phyloP scores from a whole-genome alignment of 768 basidiomycete genomes.

The Termitomyces sp. region DNA sequence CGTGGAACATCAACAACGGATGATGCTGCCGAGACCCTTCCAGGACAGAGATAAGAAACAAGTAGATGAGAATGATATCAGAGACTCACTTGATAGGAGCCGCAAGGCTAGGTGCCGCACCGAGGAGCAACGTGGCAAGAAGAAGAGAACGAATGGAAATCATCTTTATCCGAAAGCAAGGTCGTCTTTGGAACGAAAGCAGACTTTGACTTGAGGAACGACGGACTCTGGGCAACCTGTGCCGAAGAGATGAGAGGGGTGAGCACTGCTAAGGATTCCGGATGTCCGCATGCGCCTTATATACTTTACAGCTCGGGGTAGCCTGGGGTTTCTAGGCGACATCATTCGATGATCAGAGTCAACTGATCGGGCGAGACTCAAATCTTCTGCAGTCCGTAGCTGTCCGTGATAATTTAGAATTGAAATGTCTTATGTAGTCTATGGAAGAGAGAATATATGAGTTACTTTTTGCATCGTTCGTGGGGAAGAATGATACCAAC shows the following conservation, averaged over 20 bases:
- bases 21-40: conserved; percentile 22
- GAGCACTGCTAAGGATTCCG: conserved; percentile 38
- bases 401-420: neutral
- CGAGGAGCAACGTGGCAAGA: conserved; percentile 33
- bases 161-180: conserved; percentile 29
- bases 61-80: neutral
- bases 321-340: conserved; percentile 21
- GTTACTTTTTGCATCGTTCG: neutral
- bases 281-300: conserved; percentile 20
- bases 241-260: conserved; percentile 33
- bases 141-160: conserved; percentile 33
- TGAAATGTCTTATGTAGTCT: neutral
- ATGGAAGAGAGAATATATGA: neutral
- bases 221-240: conserved; percentile 42
- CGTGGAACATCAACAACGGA: conserved; percentile 20
- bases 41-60: neutral
- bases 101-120: conserved; percentile 28
- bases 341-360: conserved; percentile 17
- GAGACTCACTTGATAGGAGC: conserved; percentile 31
- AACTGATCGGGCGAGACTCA: conserved; percentile 2
- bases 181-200: conserved; percentile 17
- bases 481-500: neutral
- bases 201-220: conserved; percentile 36
- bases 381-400: neutral
- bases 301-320: conserved; percentile 17